phyloP scores from a whole-genome alignment of 1,139 yeast species.

The Debaryomyces fabryi region DNA sequence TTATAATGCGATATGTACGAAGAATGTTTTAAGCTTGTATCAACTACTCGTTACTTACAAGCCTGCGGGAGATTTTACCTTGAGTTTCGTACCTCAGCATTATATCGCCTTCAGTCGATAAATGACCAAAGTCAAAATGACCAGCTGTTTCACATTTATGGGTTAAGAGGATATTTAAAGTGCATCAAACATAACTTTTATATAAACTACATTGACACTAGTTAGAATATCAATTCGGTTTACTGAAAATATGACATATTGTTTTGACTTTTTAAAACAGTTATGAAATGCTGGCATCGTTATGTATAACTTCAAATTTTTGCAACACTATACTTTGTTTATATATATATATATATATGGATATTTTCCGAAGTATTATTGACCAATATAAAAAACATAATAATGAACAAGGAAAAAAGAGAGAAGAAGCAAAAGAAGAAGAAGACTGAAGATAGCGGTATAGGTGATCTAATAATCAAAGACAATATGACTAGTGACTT shows the following conservation, averaged over 20 bases:
- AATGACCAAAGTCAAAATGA: neutral
- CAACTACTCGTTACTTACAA: neutral
- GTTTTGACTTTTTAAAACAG: neutral
- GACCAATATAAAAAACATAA: no score
- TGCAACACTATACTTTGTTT: neutral
- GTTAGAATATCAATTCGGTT: no score
- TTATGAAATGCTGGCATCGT: neutral
- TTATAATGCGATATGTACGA: neutral
- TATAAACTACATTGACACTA: neutral
- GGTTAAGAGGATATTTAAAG: neutral
- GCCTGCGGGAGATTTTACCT: neutral
- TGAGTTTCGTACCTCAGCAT: no score
- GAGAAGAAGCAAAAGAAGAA: constrained; percentile 9
- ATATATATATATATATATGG: neutral
- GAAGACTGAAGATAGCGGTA: constrained; percentile 3
- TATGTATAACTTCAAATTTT: neutral
- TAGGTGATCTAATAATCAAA: neutral
- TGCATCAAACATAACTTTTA: no score
- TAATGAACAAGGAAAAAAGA: constrained; percentile 6
- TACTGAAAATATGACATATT: neutral
- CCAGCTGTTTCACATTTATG: neutral
- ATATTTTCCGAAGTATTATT: neutral
- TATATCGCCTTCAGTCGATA: neutral
- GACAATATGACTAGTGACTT: neutral
- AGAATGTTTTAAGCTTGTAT: neutral